phyloP scores from a whole-genome alignment of 164 flowering plant genomes.

The Vitis rotundifolia region DNA sequence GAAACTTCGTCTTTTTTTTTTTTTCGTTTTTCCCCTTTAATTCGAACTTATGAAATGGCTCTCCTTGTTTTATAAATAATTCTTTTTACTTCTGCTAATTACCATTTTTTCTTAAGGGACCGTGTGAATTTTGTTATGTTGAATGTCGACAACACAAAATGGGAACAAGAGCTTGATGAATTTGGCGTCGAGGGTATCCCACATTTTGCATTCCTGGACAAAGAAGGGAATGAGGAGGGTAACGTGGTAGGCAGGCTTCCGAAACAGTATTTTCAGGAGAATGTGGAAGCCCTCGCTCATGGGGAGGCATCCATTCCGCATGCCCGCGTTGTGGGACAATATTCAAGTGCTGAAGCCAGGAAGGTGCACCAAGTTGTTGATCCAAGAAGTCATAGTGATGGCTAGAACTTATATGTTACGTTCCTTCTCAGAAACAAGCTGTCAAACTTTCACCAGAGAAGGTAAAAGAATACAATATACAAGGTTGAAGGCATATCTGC shows the following conservation, averaged over 20 bases:
- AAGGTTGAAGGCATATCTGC: too few relatives aligned
- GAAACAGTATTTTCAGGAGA: constrained; percentile 62
- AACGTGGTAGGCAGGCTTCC: constrained; percentile 91
- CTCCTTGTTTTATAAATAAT: background rate
- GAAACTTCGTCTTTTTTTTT: background rate
- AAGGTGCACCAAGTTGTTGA: constrained; percentile 76
- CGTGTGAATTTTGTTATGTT: constrained; percentile 94
- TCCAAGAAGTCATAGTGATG: constrained; percentile 86
- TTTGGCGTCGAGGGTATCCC: constrained; percentile 99
- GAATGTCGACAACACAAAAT: constrained; percentile 97
- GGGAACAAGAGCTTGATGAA: constrained; percentile 99
- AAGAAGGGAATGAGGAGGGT: constrained; percentile 89
- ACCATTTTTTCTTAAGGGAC: constrained; percentile 45
- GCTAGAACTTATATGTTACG: constrained; percentile 23
- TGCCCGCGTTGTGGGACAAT: constrained; percentile 82
- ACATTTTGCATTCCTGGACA: constrained; percentile 93
- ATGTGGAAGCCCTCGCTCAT: constrained; percentile 78
- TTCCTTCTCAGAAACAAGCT: background rate
- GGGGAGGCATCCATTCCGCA: constrained; percentile 84
- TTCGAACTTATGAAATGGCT: background rate
- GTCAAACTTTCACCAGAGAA: background rate
- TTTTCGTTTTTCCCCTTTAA: background rate
- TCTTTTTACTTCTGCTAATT: too few relatives aligned
- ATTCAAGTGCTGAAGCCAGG: constrained; percentile 75
- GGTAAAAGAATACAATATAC: background rate